Evolutionary conservation across 2,329 filamentous ascomycete genomes (phyloP).

Genomic region (Periconia macrospinosa): DNA sequence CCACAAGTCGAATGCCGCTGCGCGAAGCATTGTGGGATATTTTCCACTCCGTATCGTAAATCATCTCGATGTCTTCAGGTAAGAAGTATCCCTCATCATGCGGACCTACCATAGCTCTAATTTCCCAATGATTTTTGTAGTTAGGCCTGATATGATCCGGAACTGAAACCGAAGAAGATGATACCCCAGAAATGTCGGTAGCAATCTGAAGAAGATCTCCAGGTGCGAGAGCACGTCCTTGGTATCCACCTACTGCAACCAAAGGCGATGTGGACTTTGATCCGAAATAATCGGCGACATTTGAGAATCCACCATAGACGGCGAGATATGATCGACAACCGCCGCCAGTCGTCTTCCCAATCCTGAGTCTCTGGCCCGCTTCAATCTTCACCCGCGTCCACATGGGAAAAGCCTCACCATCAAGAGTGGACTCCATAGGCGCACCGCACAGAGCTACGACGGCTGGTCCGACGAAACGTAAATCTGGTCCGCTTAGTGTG

Average conservation of each 20-base stretch:
- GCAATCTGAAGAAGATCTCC: conserved; percentile 56
- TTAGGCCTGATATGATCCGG: conserved; percentile 52
- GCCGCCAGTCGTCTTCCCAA: conserved; percentile 56
- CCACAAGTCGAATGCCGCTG: conserved; percentile 62
- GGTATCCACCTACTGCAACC: conserved; percentile 61
- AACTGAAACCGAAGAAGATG: conserved; percentile 33
- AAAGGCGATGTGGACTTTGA: conserved; percentile 63
- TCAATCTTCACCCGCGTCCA: conserved; percentile 58
- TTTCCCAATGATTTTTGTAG: conserved; percentile 56
- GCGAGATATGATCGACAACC: conserved; percentile 63
- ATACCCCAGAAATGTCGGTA: conserved; percentile 36
- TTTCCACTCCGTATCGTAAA: conserved; percentile 62
- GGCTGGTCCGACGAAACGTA: conserved; percentile 58
- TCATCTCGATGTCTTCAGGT: conserved; percentile 56
- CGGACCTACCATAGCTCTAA: conserved; percentile 59
- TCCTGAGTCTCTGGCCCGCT: conserved; percentile 56
- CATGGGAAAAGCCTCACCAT: conserved; percentile 54
- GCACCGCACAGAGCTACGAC: conserved; percentile 62
- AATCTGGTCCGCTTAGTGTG: conserved; percentile 61
- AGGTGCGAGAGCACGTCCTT: conserved; percentile 58
- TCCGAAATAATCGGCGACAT: conserved; percentile 59
- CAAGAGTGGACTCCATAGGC: conserved; percentile 54
- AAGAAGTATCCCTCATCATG: conserved; percentile 59
- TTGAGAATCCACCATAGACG: conserved; percentile 57
- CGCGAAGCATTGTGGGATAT: conserved; percentile 64